phyloP scores from a whole-genome alignment of 805 yeast genomes.

The Yarrowia porcina region DNA sequence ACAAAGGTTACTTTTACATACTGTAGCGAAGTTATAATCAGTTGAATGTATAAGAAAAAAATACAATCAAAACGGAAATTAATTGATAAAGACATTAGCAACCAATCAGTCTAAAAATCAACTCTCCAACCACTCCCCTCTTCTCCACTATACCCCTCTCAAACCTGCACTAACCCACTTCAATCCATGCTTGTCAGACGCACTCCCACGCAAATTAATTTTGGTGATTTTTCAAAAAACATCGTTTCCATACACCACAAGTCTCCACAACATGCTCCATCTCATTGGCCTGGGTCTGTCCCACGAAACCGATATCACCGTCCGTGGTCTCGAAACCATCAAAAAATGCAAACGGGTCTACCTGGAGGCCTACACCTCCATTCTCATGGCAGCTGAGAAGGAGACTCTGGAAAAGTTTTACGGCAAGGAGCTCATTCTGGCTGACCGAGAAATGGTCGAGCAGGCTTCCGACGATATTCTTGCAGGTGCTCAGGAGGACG shows the following conservation, averaged over 20 bases:
- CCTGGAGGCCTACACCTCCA: conserved; percentile 91
- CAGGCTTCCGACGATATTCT: conserved; percentile 80
- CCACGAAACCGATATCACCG: conserved; percentile 85
- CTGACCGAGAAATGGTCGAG: conserved; percentile 94
- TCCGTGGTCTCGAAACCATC: conserved; percentile 85
- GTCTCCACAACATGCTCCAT: conserved; percentile 62
- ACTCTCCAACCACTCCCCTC: too few relatives aligned
- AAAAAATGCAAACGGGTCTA: conserved; percentile 85
- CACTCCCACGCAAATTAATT: conserved; percentile 17
- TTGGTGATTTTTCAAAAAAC: not conserved
- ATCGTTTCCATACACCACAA: not conserved
- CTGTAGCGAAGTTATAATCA: too few relatives aligned
- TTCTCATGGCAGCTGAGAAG: conserved; percentile 86
- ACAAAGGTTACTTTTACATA: too few relatives aligned
- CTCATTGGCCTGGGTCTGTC: conserved; percentile 90
- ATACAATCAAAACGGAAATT: too few relatives aligned
- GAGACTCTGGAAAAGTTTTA: conserved; percentile 74
- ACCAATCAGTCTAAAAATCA: too few relatives aligned
- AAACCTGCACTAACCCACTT: not conserved
- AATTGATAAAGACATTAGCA: too few relatives aligned
- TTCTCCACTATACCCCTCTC: too few relatives aligned
- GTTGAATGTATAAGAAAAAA: too few relatives aligned
- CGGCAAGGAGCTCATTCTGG: conserved; percentile 79
- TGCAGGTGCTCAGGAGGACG: conserved; percentile 70
- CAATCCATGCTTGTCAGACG: not conserved